Conservation (phyloP, 1,139 yeast genomes). For the Suhomyces wounanorum region DNA sequence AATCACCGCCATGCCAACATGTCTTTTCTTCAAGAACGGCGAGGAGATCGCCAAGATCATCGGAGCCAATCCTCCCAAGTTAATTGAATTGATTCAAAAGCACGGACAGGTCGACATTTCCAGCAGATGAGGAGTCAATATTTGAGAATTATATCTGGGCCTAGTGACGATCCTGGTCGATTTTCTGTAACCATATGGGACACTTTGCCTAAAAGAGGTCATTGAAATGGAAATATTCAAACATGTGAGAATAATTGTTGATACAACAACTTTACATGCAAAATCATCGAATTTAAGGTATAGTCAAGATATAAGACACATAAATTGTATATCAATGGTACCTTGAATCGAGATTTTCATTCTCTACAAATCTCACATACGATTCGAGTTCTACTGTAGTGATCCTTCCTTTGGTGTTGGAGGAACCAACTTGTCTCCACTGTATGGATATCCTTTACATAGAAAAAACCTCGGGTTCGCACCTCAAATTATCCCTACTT, state of each 20-base stretch:
- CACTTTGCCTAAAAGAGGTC: too few species aligned
- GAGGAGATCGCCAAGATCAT: constrained; percentile 30
- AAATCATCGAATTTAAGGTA: too few species aligned
- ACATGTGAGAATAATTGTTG: too few species aligned
- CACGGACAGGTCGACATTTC: constrained; percentile 26
- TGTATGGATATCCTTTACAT: not conserved
- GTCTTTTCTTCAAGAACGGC: constrained; percentile 37
- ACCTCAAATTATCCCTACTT: not conserved
- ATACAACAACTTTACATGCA: too few species aligned
- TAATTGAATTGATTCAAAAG: constrained; percentile 26
- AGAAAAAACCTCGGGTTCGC: not conserved
- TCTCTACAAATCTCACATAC: too few species aligned
- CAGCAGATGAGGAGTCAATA: constrained; percentile 6
- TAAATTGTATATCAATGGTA: too few species aligned
- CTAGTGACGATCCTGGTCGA: not conserved
- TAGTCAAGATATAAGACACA: too few species aligned
- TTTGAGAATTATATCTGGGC: not conserved
- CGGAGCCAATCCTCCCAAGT: constrained; percentile 37
- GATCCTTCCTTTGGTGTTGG: too few species aligned
- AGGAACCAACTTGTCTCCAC: too few species aligned
- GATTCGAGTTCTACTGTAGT: too few species aligned
- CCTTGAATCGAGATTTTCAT: too few species aligned
- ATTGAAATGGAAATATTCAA: too few species aligned
- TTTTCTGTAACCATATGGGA: not conserved
- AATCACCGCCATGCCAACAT: constrained; percentile 41